Evolutionary conservation across 805 yeast species (phyloP).

Genomic region (Candida gorgasii): DNA sequence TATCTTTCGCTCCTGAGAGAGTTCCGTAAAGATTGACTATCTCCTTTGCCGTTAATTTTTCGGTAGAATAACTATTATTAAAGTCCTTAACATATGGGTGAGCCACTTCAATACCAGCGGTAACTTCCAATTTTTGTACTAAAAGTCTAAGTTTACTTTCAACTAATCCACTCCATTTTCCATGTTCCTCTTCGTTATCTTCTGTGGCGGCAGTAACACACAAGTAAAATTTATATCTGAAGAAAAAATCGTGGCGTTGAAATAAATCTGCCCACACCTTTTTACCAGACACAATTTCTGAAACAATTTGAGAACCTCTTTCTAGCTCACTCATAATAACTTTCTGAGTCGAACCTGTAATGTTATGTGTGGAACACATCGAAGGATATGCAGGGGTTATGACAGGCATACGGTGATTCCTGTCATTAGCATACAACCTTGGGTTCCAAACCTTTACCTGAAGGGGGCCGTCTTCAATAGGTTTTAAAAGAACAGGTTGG

Average conservation of each 20-base stretch:
- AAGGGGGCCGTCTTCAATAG: conserved; percentile 94
- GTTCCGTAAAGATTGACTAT: conserved; percentile 67
- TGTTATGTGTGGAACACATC: conserved; percentile 98
- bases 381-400: conserved; percentile 98
- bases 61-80: conserved; percentile 39
- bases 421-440: conserved; percentile 80
- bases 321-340: conserved; percentile 76
- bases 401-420: conserved; percentile 93
- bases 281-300: conserved; percentile 62
- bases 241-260: conserved; percentile 78
- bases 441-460: conserved; percentile 99
- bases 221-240: conserved; percentile 80
- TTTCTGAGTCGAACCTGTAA: conserved; percentile 82
- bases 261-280: conserved; percentile 76
- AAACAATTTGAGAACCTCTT: conserved; percentile 73
- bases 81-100: conserved; percentile 77
- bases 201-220: conserved; percentile 77
- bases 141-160: conserved; percentile 82
- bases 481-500: conserved; percentile 90
- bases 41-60: conserved; percentile 23
- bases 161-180: conserved; percentile 90
- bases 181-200: conserved; percentile 76
- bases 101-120: conserved; percentile 75
- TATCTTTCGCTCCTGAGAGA: conserved; percentile 16
- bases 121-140: conserved; percentile 78